Evolutionary conservation across 2,329 filamentous ascomycete genomes (phyloP), one percentile per base, ranked within the genome.

Genomic region (Fonsecaea monophora): DNA sequence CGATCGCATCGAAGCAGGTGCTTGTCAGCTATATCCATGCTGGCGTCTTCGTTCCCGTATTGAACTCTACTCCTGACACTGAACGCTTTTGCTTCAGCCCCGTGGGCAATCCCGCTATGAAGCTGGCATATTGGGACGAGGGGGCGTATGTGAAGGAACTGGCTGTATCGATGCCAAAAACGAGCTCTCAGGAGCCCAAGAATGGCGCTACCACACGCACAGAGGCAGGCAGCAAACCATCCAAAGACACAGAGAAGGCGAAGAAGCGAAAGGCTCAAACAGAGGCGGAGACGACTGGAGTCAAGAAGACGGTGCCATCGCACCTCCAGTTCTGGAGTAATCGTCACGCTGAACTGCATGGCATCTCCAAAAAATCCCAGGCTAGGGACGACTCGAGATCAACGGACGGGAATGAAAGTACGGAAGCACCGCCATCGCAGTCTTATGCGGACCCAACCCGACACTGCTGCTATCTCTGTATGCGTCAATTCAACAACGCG

Each of bases 1-100:
- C 89, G 1, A 92, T 95, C 68, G 89, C 89, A 0, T 92, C 89
- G 2, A 89, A 88, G 70, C 86, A 88, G 0, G 90, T 92, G 15
- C 83, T 86, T 10, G 84, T 92, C 30, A 90, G 86, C 53, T 92
- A 90, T 71, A 93, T 94, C 45, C 92, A 95, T 71, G 87, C 91
- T n/a, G 92, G 92, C 4, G 91, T 95, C 2, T 95, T 96, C 74
- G 86, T 94, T 12, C 91, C 90, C 0, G 89, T 91, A 53, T 83
- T 90, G 57, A 85, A 89, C 59, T 83, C 84, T 7, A 82, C 83
- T 4, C 81, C 85, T 0, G 84, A 85, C 18, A 85, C 83, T n/a
- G 84, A 86, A 13, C 82, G 80, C 54, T 88, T 89, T 75, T 90
- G 89, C 0, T 94, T 94, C 74, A 83, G 84, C 37, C 90, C 90